A percentile compares a stretch with the other conserved stretches of the same genome.
phyloP scores from a whole-genome alignment of 371 early-diverging fungal genomes.

The Choanephora cucurbitarum region DNA sequence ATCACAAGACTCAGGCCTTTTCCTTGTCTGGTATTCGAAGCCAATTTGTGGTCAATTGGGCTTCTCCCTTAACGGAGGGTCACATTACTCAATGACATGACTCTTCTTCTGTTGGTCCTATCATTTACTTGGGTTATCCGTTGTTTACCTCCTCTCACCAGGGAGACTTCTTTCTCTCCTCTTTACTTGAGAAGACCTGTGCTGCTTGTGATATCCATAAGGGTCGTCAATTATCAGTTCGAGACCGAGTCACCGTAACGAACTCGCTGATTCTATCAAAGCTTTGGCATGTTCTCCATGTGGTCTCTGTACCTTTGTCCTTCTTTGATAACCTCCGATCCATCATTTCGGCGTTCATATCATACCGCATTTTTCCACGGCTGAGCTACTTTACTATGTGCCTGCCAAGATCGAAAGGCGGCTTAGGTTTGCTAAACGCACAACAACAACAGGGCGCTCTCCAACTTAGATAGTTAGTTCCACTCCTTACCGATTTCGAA shows the following conservation, averaged over 20 bases:
- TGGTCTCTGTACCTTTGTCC: background rate
- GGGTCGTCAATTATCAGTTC: conserved; percentile 14
- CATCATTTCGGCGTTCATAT: conserved; percentile 1
- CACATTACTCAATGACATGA: conserved; percentile 18
- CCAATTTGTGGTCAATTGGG: background rate
- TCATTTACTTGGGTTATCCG: conserved; percentile 22
- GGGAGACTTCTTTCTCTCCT: conserved; percentile 7
- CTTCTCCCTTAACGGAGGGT: background rate
- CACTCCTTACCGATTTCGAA: background rate
- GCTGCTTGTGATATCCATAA: conserved; percentile 1
- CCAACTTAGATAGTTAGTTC: background rate
- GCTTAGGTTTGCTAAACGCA: conserved; percentile 7
- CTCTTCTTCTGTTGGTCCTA: background rate
- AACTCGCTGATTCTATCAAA: conserved; percentile 25
- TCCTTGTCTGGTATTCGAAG: conserved; percentile 10
- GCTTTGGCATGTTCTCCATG: conserved; percentile 26
- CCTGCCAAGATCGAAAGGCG: conserved; percentile 1
- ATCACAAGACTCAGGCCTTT: conserved; percentile 17
- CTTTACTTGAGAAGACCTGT: conserved; percentile 9
- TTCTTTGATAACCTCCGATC: background rate
- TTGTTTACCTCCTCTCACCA: conserved; percentile 8
- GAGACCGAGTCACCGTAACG: conserved; percentile 15
- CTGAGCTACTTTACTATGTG: background rate
- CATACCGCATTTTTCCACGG: conserved; percentile 4
- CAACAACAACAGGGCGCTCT: background rate